Base-by-base conservation (phyloP, 495 filamentous ascomycete genomes). In the Trichoderma parareesei region DNA sequence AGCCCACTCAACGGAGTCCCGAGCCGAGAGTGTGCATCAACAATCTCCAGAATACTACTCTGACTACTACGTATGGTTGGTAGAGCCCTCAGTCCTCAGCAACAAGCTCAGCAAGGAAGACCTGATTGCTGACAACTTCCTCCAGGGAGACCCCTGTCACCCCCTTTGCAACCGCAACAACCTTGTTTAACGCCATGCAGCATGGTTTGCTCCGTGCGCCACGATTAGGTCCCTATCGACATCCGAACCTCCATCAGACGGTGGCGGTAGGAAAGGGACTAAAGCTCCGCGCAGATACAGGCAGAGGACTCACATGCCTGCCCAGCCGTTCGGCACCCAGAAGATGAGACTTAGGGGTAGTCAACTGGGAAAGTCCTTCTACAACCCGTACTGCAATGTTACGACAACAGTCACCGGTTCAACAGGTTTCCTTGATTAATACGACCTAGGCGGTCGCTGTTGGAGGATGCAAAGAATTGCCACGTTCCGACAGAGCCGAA, bases 171-270 rank as follows among this genome's bases (percentile, higher is more conserved):
- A 42, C 60, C 37, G 60, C 35, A 41, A 42, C 42, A 64, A 64
- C 62, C 62, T 64, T 64, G 62, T 64, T 64, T 53, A 37, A 64
- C 62, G 62, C 62, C 62, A 64, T 53, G 62, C 62, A 64, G 42
- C 9, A 48, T 64, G 62, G 16, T 18, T 53, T 53, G 11, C n/a
- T n/a, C 53, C 27, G 49, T 53, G 42, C 62, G 62, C 62, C 62
- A 64, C 62, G 43, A 46, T 20, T 46, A 33, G 62, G 62, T 38
- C 27, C 43, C 43, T 37, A 13, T 43, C 38, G 41, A 61, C 60
- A 61, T 9, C 60, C 60, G 60, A 61, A 61, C 20, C 37, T 9
- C 38, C 38, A n/a, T 43, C 18, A 37, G 60, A 42, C 57, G 8
- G 46, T 57, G 53, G 27, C 20, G 33, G 9, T 10, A 10, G 2